phyloP scores from a whole-genome alignment of 345 rosid species.

The Gynandropsis gynandra region DNA sequence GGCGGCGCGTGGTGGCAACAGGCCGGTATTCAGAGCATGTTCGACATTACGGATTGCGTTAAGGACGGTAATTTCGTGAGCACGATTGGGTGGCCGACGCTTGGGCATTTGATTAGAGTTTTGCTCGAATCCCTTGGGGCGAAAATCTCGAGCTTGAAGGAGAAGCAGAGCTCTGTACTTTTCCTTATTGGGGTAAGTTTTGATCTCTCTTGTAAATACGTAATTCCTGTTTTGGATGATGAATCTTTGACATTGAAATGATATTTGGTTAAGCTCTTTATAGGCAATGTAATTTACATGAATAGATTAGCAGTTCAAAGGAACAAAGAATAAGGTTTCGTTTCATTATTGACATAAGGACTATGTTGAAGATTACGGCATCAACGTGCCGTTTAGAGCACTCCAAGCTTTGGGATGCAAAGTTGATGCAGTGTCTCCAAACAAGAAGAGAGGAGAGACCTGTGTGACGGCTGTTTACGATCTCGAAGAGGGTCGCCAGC shows the following conservation, averaged over 20 bases:
- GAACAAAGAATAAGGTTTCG: neutral
- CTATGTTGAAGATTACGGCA: constrained; percentile 44
- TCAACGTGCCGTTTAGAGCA: constrained; percentile 44
- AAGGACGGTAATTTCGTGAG: constrained; percentile 40
- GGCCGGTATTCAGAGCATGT: constrained; percentile 30
- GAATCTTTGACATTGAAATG: too few relatives aligned
- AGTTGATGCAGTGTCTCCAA: constrained; percentile 39
- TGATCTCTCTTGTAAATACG: neutral
- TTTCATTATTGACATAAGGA: constrained; percentile 26
- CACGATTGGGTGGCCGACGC: constrained; percentile 41
- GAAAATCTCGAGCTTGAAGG: constrained; percentile 13
- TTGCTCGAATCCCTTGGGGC: constrained; percentile 39
- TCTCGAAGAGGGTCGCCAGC: constrained; percentile 34
- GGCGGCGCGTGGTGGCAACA: constrained; percentile 49
- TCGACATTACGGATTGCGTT: constrained; percentile 41
- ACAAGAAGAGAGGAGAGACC: constrained; percentile 38
- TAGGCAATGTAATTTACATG: too few relatives aligned
- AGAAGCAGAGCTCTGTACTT: constrained; percentile 26
- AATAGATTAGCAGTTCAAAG: too few relatives aligned
- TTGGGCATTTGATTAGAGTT: constrained; percentile 30
- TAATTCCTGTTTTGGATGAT: neutral
- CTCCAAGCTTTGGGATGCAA: constrained; percentile 42
- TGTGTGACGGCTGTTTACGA: constrained; percentile 41
- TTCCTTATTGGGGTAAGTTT: constrained; percentile 39
- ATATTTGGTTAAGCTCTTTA: too few relatives aligned